Percentiles rank a stretch among this genome's conserved stretches.
phyloP scores from a whole-genome alignment of 164 flowering plant genomes.

The Paratinospora sagittata region DNA sequence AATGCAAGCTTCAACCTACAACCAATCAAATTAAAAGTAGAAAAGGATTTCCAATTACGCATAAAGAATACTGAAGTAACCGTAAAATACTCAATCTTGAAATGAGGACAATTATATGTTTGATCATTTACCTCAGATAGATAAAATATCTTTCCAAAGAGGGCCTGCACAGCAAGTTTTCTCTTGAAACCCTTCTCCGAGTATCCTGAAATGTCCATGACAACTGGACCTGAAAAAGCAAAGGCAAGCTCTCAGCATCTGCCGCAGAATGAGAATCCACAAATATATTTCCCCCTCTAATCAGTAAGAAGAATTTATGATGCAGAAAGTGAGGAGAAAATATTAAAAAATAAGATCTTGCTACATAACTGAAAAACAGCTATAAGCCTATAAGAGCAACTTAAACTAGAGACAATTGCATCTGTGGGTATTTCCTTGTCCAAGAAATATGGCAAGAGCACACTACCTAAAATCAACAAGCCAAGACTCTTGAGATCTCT shows the following conservation, averaged over 20 bases:
- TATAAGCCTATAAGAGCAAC: not conserved
- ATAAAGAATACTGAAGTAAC: not conserved
- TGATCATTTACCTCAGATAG: conserved; percentile 65
- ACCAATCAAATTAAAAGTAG: not conserved
- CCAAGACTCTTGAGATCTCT: not conserved
- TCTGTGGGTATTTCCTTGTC: not conserved
- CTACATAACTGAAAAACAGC: not conserved
- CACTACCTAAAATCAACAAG: not conserved
- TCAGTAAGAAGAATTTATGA: not conserved
- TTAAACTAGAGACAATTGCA: not conserved
- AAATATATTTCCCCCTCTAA: not conserved
- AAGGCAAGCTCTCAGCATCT: conserved; percentile 14
- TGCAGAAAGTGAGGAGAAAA: not conserved
- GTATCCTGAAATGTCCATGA: conserved; percentile 85
- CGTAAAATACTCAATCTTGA: too few species aligned
- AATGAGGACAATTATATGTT: not conserved
- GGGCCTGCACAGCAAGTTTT: conserved; percentile 87
- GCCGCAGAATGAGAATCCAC: not conserved
- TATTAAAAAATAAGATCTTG: not conserved
- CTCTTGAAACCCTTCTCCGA: conserved; percentile 85
- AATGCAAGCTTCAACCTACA: not conserved
- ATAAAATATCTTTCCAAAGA: conserved; percentile 85
- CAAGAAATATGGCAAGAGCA: not conserved
- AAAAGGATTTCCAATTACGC: not conserved
- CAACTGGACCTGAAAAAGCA: conserved; percentile 84